These are phyloP conservation scores for Fusarium pilosicola DNA, from an alignment of 2,329 filamentous ascomycete species.

Conservation along the genomic window DNA sequence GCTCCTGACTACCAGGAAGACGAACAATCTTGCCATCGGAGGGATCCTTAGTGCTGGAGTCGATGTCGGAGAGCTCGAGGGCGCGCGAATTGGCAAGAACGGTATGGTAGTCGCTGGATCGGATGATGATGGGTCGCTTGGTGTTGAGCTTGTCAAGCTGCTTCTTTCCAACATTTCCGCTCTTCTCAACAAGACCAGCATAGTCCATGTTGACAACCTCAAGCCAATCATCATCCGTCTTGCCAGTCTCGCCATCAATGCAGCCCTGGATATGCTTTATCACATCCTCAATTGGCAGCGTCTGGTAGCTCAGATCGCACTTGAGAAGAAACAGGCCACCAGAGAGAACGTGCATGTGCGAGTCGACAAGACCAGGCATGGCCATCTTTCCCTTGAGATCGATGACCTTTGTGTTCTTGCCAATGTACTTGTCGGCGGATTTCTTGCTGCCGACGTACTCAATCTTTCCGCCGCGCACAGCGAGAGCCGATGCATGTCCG, in stretches of 20 bases:
- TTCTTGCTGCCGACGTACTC: constrained; percentile 35
- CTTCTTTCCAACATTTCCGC: constrained; percentile 32
- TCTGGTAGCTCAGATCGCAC: constrained; percentile 44
- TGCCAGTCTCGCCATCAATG: constrained; percentile 35
- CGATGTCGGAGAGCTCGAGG: constrained; percentile 38
- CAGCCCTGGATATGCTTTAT: constrained; percentile 40
- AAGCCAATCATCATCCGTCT: constrained; percentile 40
- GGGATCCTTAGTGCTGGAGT: constrained; percentile 33
- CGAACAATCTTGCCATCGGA: constrained; percentile 38
- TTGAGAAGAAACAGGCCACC: constrained; percentile 41
- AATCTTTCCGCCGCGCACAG: constrained; percentile 36
- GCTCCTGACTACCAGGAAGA: constrained; percentile 41
- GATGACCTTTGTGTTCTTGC: constrained; percentile 38
- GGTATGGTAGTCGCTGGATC: constrained; percentile 42
- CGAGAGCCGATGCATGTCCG: constrained; percentile 30
- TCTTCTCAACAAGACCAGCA: constrained; percentile 33
- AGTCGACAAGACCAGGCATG: constrained; percentile 45
- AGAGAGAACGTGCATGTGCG: constrained; percentile 42
- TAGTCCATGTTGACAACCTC: constrained; percentile 44
- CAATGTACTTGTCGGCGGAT: constrained; percentile 34
- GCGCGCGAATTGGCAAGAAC: constrained; percentile 41
- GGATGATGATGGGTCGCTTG: constrained; percentile 37
- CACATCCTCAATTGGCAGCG: constrained; percentile 26
- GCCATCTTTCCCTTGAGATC: constrained; percentile 44
- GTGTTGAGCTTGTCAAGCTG: constrained; percentile 37